Percentiles rank a stretch among this genome's conserved stretches.
Evolutionary conservation across 2,329 filamentous ascomycete genomes (phyloP).

Genomic region (Talaromyces sp.): DNA sequence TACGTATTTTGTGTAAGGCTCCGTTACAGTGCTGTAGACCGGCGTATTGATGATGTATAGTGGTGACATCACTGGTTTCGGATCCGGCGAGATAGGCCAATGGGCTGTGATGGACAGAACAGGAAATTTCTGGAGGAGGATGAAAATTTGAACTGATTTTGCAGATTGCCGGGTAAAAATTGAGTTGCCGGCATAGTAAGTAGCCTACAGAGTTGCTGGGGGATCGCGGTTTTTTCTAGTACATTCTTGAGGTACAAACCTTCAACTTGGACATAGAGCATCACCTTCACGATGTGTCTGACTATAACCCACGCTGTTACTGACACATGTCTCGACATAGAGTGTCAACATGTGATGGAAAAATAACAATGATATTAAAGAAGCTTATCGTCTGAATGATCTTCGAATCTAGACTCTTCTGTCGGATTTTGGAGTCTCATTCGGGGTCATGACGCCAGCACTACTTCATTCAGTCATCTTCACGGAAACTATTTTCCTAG

Average conservation of each 20-base stretch:
- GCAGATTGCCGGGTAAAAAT: not conserved
- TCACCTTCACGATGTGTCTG: not conserved
- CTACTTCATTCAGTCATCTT: too few relatives aligned
- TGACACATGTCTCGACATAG: not conserved
- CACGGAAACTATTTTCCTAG: not conserved
- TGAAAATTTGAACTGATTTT: not conserved
- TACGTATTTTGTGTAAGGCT: not conserved
- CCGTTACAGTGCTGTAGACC: not conserved
- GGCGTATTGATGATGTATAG: not conserved
- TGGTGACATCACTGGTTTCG: not conserved
- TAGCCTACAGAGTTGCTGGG: too few relatives aligned
- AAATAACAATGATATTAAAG: too few relatives aligned
- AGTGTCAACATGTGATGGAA: too few relatives aligned
- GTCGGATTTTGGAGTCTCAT: not conserved
- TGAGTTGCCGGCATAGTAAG: not conserved
- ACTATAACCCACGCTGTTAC: too few relatives aligned
- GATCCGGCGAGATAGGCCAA: not conserved
- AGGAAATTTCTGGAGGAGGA: not conserved
- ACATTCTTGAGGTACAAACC: too few relatives aligned
- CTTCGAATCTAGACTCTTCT: not conserved
- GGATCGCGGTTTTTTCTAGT: too few relatives aligned
- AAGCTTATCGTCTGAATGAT: not conserved
- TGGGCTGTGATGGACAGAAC: not conserved
- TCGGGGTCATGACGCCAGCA: not conserved
- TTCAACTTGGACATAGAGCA: not conserved